Conservation (phyloP, 495 filamentous ascomycete species). For the Penicillium canescens region DNA sequence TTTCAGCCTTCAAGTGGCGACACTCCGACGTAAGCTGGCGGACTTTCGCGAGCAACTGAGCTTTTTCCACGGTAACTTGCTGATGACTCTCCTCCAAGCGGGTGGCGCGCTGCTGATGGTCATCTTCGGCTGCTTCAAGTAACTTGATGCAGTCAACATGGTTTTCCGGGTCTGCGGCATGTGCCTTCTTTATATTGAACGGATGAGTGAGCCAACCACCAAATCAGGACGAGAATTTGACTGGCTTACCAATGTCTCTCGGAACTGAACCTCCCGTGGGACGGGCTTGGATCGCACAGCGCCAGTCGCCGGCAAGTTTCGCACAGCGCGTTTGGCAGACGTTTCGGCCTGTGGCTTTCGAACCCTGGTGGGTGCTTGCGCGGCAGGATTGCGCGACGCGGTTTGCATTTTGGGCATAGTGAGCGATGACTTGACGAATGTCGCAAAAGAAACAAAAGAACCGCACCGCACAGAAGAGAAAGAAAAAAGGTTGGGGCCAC, state of each 20-base stretch:
- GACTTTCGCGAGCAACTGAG: not conserved
- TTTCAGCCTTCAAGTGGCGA: not conserved
- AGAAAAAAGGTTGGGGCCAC: not conserved
- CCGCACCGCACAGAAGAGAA: not conserved
- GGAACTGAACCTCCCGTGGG: not conserved
- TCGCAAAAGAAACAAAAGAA: not conserved
- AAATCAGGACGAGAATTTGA: not conserved
- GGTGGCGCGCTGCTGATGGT: not conserved
- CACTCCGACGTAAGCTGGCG: not conserved
- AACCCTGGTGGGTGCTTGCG: not conserved
- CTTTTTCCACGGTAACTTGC: not conserved
- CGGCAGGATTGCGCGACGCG: not conserved
- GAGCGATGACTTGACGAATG: not conserved
- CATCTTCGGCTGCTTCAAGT: constrained; percentile 2
- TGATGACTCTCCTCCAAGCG: not conserved
- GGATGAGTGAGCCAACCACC: not conserved
- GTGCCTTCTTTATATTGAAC: not conserved
- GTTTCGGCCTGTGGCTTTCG: constrained; percentile 1
- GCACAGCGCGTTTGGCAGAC: not conserved
- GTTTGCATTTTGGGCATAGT: constrained; percentile 1
- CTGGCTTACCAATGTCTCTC: not conserved
- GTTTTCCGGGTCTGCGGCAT: not conserved
- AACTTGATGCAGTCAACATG: constrained; percentile 1
- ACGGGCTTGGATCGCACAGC: not conserved
- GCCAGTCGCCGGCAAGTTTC: not conserved